Percentiles rank a stretch among this genome's conserved stretches.
phyloP scores from a whole-genome alignment of 2,329 filamentous ascomycete genomes.

The Ophiocordyceps robertsii region DNA sequence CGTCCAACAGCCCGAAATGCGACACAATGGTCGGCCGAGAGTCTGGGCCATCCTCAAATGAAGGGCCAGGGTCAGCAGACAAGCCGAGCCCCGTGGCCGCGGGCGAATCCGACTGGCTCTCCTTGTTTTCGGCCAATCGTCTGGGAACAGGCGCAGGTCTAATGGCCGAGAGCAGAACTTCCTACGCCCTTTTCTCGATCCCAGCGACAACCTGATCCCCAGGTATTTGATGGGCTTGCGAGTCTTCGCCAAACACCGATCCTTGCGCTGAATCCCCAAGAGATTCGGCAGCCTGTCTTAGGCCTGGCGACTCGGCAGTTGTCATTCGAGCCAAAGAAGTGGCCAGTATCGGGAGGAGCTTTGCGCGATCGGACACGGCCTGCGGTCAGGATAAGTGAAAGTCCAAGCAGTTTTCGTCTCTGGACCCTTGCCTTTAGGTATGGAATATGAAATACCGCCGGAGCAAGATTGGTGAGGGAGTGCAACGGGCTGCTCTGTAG shows the following conservation, averaged over 20 bases:
- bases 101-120: neutral
- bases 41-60: neutral
- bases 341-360: conserved; percentile 14
- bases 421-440: conserved; percentile 18
- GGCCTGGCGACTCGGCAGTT: conserved; percentile 18
- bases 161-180: conserved; percentile 9
- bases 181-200: conserved; percentile 8
- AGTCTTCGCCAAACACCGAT: no score
- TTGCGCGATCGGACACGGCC: conserved; percentile 13
- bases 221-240: no score
- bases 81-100: neutral
- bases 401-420: no score
- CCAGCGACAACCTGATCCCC: neutral
- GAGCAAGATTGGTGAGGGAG: conserved; percentile 15
- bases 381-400: conserved; percentile 6
- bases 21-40: neutral
- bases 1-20: neutral
- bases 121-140: neutral
- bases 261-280: neutral
- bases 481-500: conserved; percentile 5
- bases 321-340: conserved; percentile 18
- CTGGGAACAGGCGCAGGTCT: conserved; percentile 3
- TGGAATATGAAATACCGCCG: conserved; percentile 21
- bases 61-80: neutral
- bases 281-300: conserved; percentile 15